phyloP scores from a whole-genome alignment of 768 basidiomycete species.

The Amanita jacksonii region DNA sequence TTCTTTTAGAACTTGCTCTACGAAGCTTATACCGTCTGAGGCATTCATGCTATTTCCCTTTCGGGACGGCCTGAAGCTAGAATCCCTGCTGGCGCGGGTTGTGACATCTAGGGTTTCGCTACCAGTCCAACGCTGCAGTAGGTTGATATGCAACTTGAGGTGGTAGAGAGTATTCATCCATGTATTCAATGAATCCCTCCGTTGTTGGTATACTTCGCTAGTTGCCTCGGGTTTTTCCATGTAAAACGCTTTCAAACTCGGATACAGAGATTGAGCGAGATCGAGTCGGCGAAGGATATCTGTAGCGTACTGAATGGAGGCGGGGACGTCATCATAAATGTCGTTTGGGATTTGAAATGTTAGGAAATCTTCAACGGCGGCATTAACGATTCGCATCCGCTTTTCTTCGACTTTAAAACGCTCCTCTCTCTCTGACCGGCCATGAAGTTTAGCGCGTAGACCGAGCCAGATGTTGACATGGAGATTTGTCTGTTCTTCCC shows the following conservation, averaged over 20 bases:
- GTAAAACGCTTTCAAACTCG: slow-evolving; percentile 70
- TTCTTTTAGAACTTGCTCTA: slow-evolving; percentile 91
- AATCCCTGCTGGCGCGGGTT: slow-evolving; percentile 61
- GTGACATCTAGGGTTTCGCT: slow-evolving; percentile 86
- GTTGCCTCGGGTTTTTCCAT: slow-evolving; percentile 66
- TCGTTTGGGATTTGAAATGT: slow-evolving; percentile 53
- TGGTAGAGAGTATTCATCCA: slow-evolving; percentile 86
- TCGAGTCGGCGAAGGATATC: slow-evolving; percentile 67
- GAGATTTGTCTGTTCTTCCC: slow-evolving; percentile 59
- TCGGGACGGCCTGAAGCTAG: slow-evolving; percentile 28
- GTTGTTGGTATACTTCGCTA: slow-evolving; percentile 60
- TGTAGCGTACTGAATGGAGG: slow-evolving; percentile 53
- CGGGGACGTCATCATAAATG: slow-evolving; percentile 25
- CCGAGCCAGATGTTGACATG: slow-evolving; percentile 81
- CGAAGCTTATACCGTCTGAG: slow-evolving; percentile 73
- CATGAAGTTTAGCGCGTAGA: slow-evolving; percentile 79
- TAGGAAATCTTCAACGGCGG: slow-evolving; percentile 76
- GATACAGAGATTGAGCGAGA: slow-evolving; percentile 80
- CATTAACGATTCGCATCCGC: slow-evolving; percentile 70
- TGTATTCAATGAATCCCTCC: slow-evolving; percentile 81
- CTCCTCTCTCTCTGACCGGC: slow-evolving; percentile 76
- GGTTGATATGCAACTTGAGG: slow-evolving; percentile 71
- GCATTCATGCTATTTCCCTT: slow-evolving; percentile 16
- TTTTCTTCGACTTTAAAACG: slow-evolving; percentile 73
- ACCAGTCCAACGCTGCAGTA: slow-evolving; percentile 90